Conservation (phyloP, 306 rosid species). For the Purshia tridentata region DNA sequence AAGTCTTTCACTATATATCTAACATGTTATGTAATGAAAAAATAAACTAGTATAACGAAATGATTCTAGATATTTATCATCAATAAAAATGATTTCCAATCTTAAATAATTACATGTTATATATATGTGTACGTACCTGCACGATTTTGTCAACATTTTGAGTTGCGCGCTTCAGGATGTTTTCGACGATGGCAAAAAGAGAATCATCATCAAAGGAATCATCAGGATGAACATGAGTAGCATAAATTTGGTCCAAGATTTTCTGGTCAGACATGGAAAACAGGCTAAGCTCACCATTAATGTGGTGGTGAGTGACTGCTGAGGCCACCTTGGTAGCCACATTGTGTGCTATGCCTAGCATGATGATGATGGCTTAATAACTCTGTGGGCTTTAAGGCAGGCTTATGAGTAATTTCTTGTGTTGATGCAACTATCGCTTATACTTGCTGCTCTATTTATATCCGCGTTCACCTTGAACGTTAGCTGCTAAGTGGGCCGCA, state of each 20-base stretch:
- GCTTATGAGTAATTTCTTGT: too few species aligned
- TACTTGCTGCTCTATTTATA: slow-evolving; percentile 5
- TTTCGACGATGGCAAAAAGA: slow-evolving; percentile 48
- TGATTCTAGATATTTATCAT: too few species aligned
- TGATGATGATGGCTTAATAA: neutral
- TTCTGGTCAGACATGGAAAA: slow-evolving; percentile 46
- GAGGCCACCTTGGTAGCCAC: slow-evolving; percentile 3
- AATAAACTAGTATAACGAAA: too few species aligned
- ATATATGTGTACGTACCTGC: slow-evolving; percentile 51
- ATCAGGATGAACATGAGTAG: slow-evolving; percentile 49
- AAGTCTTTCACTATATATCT: too few species aligned
- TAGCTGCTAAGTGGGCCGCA: neutral
- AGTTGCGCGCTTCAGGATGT: slow-evolving; percentile 45
- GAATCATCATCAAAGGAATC: slow-evolving; percentile 44
- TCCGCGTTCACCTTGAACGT: neutral
- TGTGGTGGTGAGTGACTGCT: neutral
- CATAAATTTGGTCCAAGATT: slow-evolving; percentile 44
- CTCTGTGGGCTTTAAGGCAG: neutral
- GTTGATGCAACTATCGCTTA: neutral
- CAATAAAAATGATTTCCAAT: too few species aligned
- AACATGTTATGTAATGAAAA: too few species aligned
- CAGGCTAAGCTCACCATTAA: slow-evolving; percentile 31
- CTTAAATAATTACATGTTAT: too few species aligned
- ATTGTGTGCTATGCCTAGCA: slow-evolving; percentile 10
- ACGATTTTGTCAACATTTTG: slow-evolving; percentile 49